A percentile compares a stretch with the other conserved stretches of the same genome.
phyloP scores from a whole-genome alignment of 441 rosid species.

The Sinapis alba region DNA sequence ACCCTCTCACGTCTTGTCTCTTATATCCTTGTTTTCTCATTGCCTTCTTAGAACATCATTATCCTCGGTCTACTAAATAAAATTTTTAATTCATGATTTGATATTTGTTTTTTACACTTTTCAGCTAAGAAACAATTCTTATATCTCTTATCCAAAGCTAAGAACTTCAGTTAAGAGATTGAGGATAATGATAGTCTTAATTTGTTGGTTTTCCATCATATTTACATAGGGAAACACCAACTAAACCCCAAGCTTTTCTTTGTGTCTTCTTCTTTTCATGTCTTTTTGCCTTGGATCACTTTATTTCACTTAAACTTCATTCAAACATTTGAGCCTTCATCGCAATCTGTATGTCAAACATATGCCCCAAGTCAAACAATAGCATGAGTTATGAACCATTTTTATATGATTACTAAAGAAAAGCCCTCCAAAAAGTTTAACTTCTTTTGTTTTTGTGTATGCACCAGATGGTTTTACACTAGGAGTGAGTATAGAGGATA shows the following conservation, averaged over 20 bases:
- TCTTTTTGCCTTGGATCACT: slow-evolving; percentile 21
- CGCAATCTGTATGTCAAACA: slow-evolving; percentile 12
- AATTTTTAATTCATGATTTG: no score
- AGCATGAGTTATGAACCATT: not conserved
- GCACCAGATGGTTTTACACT: not conserved
- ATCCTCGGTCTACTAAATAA: no score
- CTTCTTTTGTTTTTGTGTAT: not conserved
- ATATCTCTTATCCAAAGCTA: no score
- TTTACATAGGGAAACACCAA: slow-evolving; percentile 31
- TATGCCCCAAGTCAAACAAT: not conserved
- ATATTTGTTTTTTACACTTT: no score
- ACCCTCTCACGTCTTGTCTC: slow-evolving; percentile 46
- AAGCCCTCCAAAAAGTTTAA: not conserved
- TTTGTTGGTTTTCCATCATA: slow-evolving; percentile 1
- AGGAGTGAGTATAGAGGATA: not conserved
- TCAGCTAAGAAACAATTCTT: no score
- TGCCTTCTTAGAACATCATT: no score
- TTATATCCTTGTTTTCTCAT: slow-evolving; percentile 22
- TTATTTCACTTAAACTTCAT: slow-evolving; percentile 11
- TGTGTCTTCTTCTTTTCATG: slow-evolving; percentile 20
- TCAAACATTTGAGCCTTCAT: slow-evolving; percentile 20
- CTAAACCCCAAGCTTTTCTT: slow-evolving; percentile 1
- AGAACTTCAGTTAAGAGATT: no score
- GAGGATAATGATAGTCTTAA: no score
- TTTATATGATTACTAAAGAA: not conserved